A percentile compares a stretch with the other conserved stretches of the same genome.
phyloP scores from a whole-genome alignment of 768 basidiomycete species.

The Pilatotrama ljubarskyi region DNA sequence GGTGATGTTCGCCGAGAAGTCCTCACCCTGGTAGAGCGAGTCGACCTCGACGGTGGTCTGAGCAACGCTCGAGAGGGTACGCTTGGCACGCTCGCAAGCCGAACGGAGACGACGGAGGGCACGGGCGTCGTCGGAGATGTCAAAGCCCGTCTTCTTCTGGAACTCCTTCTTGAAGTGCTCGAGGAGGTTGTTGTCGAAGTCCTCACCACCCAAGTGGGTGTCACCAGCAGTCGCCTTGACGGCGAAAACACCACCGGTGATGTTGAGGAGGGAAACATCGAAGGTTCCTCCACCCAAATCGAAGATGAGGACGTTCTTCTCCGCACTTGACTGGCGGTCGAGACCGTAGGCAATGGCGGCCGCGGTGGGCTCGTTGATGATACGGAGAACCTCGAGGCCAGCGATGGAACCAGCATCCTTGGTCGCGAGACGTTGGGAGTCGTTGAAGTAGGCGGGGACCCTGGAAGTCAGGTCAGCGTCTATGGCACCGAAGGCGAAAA shows the following conservation, averaged over 20 bases:
- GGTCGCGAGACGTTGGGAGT: conserved; percentile 98
- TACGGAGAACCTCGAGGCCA: conserved; percentile 98
- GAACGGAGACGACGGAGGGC: conserved; percentile 93
- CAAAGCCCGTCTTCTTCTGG: conserved; percentile 95
- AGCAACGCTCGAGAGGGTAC: conserved; percentile 95
- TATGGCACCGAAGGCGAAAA: conserved; percentile 5
- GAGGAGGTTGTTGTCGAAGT: conserved; percentile 97
- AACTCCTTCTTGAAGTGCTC: conserved; percentile 99
- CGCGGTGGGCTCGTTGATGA: conserved; percentile 99
- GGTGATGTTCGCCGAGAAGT: conserved; percentile 98
- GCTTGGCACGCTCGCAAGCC: conserved; percentile 99
- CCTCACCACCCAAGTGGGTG: conserved; percentile 99
- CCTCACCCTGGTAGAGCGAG: conserved; percentile 96
- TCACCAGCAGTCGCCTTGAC: conserved; percentile 99
- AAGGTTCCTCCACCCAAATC: conserved; percentile 99
- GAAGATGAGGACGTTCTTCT: conserved; percentile 99
- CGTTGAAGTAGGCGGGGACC: conserved; percentile 99
- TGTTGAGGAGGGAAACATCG: conserved; percentile 98
- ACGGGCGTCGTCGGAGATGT: conserved; percentile 96
- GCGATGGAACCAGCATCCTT: conserved; percentile 99
- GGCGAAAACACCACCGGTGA: conserved; percentile 97
- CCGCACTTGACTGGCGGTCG: conserved; percentile 90
- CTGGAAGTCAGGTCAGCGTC: conserved; percentile 35
- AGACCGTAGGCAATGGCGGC: conserved; percentile 99
- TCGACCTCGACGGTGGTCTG: conserved; percentile 99